Conservation (phyloP, 306 rosid genomes). For the Betula pendula region DNA sequence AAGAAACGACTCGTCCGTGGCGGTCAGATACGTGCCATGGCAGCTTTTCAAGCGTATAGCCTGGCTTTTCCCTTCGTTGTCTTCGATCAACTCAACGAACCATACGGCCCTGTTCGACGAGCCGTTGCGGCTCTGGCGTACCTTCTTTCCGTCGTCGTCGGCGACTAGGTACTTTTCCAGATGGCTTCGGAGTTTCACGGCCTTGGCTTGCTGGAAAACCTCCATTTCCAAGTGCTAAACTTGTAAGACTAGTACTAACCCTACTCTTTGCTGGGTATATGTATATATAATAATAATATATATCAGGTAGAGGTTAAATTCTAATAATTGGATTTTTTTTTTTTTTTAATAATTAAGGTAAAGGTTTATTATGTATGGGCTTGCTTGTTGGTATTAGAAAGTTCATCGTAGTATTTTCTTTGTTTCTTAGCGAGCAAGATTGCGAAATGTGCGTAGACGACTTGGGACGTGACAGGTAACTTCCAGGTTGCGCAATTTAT, state of each 20-base stretch:
- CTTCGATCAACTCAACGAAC: constrained; percentile 54
- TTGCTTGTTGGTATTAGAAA: constrained; percentile 30
- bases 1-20: constrained; percentile 48
- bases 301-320: constrained; percentile 29
- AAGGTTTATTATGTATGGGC: constrained; percentile 17
- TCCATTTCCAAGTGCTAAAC: constrained; percentile 43
- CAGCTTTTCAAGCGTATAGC: constrained; percentile 56
- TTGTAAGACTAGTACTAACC: background rate
- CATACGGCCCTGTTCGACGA: constrained; percentile 47
- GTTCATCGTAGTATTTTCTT: background rate
- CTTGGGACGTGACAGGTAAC: background rate
- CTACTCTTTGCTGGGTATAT: background rate
- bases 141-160: constrained; percentile 41
- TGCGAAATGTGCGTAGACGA: background rate
- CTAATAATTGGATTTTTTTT: constrained; percentile 1
- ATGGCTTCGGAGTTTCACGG: constrained; percentile 69
- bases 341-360: background rate
- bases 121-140: constrained; percentile 66
- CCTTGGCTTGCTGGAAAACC: constrained; percentile 48
- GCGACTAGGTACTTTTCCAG: constrained; percentile 67
- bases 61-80: constrained; percentile 46
- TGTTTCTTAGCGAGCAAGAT: background rate
- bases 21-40: constrained; percentile 60
- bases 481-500: background rate
- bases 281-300: too few species aligned